A percentile compares a stretch with the other conserved stretches of the same genome.
Evolutionary conservation across 1,284 basidiomycete species (phyloP).

Genomic region (Tilletia walkeri): DNA sequence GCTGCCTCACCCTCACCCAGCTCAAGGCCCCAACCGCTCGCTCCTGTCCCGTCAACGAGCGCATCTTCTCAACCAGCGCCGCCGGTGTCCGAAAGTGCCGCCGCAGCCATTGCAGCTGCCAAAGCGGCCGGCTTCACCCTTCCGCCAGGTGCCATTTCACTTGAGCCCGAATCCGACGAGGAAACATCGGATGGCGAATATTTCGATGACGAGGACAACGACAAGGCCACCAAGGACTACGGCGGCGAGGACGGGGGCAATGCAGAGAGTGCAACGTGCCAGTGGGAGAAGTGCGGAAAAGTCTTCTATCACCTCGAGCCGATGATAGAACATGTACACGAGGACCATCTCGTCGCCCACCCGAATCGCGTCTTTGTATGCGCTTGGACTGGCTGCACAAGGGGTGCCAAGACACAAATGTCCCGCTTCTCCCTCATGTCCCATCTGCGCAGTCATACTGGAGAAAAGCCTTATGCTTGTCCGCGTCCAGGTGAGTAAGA

Average conservation of each 20-base stretch:
- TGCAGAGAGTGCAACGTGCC: constrained; percentile 59
- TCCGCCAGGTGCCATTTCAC: neutral
- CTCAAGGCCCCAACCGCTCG: too few species aligned
- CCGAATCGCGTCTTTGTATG: constrained; percentile 76
- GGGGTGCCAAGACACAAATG: constrained; percentile 76
- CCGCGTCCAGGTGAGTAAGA: constrained; percentile 66
- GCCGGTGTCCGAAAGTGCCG: neutral
- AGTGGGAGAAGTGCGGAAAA: constrained; percentile 74
- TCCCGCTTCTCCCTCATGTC: constrained; percentile 82
- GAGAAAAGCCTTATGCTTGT: constrained; percentile 87
- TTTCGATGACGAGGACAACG: constrained; percentile 20
- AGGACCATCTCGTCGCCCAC: constrained; percentile 74
- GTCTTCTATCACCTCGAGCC: constrained; percentile 70
- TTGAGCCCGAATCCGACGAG: constrained; percentile 5
- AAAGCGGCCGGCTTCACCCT: constrained; percentile 7
- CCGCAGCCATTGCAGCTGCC: constrained; percentile 9
- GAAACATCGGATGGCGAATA: constrained; percentile 38
- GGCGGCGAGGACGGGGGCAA: constrained; percentile 34
- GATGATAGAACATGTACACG: constrained; percentile 74
- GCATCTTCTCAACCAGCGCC: too few species aligned
- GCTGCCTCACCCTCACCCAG: neutral
- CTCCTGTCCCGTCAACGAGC: too few species aligned
- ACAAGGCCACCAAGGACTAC: constrained; percentile 18
- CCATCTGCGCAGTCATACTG: constrained; percentile 76
- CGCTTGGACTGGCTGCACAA: constrained; percentile 78